Conservation (phyloP, 768 basidiomycete genomes). For the Rubroboletus pulcherrimus region DNA sequence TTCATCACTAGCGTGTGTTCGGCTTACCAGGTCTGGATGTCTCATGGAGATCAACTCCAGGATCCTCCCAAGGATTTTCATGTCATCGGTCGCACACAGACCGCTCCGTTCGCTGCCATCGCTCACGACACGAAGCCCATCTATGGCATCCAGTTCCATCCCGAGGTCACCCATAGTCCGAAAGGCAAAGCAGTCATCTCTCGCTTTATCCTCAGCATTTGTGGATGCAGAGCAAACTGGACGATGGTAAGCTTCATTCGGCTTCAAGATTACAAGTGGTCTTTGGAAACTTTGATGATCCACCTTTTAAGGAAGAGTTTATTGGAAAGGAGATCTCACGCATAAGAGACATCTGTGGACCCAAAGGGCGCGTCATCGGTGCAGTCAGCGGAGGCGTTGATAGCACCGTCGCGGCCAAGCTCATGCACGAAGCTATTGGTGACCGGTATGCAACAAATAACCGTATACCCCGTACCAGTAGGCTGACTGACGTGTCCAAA, state of each 20-base stretch:
- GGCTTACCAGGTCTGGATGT: constrained; percentile 95
- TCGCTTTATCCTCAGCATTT: constrained; percentile 80
- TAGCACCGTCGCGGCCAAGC: constrained; percentile 95
- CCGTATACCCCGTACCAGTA: neutral
- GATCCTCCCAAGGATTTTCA: constrained; percentile 79
- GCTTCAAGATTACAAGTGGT: constrained; percentile 4
- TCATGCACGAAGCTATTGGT: constrained; percentile 99
- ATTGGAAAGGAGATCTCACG: constrained; percentile 94
- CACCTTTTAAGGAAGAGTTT: constrained; percentile 74
- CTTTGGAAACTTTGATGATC: neutral
- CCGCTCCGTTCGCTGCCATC: constrained; percentile 90
- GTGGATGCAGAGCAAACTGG: constrained; percentile 80
- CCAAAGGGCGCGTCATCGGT: constrained; percentile 93
- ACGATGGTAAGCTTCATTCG: constrained; percentile 67
- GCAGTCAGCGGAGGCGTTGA: constrained; percentile 98
- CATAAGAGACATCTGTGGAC: constrained; percentile 92
- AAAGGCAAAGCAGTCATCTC: constrained; percentile 87
- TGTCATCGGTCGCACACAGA: constrained; percentile 79
- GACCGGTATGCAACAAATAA: constrained; percentile 61
- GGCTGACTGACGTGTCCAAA: neutral
- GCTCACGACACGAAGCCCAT: constrained; percentile 86
- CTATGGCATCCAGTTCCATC: constrained; percentile 98
- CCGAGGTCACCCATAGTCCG: constrained; percentile 94
- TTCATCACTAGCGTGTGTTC: neutral
- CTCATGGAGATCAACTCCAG: constrained; percentile 92